These are phyloP conservation scores for Histomonas meleagridis DNA, from an alignment of 208 protist species.

Conservation along the genomic window DNA sequence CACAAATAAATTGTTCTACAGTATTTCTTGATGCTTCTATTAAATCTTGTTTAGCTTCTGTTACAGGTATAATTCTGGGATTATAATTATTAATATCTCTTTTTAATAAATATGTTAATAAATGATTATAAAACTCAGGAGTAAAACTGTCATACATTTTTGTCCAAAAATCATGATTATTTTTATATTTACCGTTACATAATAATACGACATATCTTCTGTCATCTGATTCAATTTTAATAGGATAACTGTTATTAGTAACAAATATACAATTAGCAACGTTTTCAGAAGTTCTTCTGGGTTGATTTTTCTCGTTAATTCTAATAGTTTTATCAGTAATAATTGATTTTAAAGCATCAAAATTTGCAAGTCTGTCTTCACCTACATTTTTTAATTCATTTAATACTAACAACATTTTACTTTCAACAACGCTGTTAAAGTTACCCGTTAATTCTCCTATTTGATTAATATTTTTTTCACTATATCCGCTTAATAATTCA, in stretches of 20 bases:
- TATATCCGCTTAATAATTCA: not conserved
- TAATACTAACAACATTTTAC: not conserved
- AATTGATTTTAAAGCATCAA: not conserved
- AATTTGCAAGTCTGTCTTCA: not conserved
- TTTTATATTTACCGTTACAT: conserved; percentile 17
- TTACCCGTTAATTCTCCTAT: not conserved
- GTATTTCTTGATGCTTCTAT: too few species aligned
- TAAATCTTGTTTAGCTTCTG: not conserved
- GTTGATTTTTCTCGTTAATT: not conserved
- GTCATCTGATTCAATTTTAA: not conserved
- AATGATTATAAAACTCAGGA: not conserved
- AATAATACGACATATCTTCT: not conserved
- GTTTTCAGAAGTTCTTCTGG: not conserved
- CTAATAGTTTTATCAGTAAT: not conserved
- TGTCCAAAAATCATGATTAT: not conserved
- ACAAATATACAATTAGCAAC: not conserved
- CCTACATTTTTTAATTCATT: not conserved
- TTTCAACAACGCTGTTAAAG: not conserved
- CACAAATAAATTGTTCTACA: not conserved
- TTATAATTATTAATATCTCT: not conserved
- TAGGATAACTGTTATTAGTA: not conserved
- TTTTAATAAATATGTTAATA: not conserved
- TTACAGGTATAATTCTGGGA: not conserved
- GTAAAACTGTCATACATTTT: not conserved
- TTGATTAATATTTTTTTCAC: not conserved